A percentile compares a stretch with the other conserved stretches of the same genome.
phyloP scores from a whole-genome alignment of 2,329 filamentous ascomycete species.

The Cladophialophora bantiana region DNA sequence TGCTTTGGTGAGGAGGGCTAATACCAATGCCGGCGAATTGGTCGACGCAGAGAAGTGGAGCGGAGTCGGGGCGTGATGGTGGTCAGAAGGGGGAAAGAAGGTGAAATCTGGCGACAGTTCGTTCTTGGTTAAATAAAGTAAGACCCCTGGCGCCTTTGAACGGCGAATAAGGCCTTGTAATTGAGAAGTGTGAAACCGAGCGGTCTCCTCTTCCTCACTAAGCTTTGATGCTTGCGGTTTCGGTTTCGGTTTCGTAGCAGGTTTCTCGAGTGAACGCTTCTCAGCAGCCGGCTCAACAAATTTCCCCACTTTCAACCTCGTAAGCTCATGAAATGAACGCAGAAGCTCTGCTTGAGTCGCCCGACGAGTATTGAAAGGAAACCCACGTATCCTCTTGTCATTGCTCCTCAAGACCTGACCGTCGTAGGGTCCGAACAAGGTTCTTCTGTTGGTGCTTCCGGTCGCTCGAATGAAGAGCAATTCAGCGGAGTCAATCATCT shows the following conservation, averaged over 20 bases:
- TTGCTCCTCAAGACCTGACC: conserved; percentile 80
- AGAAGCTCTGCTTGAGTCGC: conserved; percentile 95
- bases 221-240: conserved; percentile 63
- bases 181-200: conserved; percentile 83
- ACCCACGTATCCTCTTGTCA: conserved; percentile 80
- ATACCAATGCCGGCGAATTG: conserved; percentile 78
- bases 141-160: conserved; percentile 84
- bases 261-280: conserved; percentile 24
- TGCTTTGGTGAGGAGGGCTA: conserved; percentile 76
- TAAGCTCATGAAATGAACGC: conserved; percentile 92
- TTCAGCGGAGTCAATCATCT: conserved; percentile 81
- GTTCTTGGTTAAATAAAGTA: conserved; percentile 84
- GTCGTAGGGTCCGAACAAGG: conserved; percentile 90
- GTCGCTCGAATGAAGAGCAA: conserved; percentile 89
- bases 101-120: conserved; percentile 72
- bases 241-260: conserved; percentile 44
- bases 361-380: conserved; percentile 90
- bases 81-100: conserved; percentile 72
- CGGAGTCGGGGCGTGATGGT: conserved; percentile 80
- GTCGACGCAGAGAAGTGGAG: conserved; percentile 86
- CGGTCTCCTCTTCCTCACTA: conserved; percentile 83
- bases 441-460: conserved; percentile 82
- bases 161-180: conserved; percentile 86
- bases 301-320: conserved; percentile 82
- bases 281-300: conserved; percentile 58